Base-by-base conservation (phyloP, 371 early-diverging fungal species). In the Apophysomyces variabilis region DNA sequence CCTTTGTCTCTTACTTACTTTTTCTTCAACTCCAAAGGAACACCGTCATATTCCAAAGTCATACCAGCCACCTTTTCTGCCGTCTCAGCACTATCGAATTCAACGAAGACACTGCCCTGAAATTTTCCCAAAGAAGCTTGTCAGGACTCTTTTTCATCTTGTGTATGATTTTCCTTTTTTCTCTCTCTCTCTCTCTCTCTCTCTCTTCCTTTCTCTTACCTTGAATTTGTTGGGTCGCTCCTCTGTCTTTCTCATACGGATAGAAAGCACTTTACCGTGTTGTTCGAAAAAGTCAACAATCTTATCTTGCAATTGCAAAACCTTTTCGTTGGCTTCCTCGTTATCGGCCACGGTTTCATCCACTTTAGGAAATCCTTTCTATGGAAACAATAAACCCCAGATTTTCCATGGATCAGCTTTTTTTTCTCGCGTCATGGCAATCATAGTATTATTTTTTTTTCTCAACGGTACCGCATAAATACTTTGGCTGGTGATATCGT, bases 81-180 rank as follows among this genome's bases (percentile, higher is more conserved):
- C 43, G 83, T 75, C 41, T 84, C 86, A 44, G 77, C 68, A 57
- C 76, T 72, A 14, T 72, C 72, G 57, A 83, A 90, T 79, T 90
- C 88, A 16, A 91, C 81, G 69, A 86, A 82, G n/a, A 83, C 84
- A 32, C 83, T 80, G 57, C 90, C 90, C 87, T 76, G 59, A 50
- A 47, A 14, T 32, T 14, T 2, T 26, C 32, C 32, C 32, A 26
- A 26, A 26, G 32, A 26, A 26, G 32, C 32, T 26, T 26, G 32
- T 26, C 32, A 26, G 32, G 3, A 26, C 0, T 26, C 3, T 26
- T 26, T 26, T 26, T 26, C 26, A 26, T 26, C 32, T 26, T 26
- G 32, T 26, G 32, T 26, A 26, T 1, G 32, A 26, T 26, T 26
- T 26, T 26, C 32, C 3, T 3, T 3, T 26, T 26, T 26, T 2